Evolutionary conservation across 257 asterid species (phyloP).

Genomic region (Solanum gandarillasii): DNA sequence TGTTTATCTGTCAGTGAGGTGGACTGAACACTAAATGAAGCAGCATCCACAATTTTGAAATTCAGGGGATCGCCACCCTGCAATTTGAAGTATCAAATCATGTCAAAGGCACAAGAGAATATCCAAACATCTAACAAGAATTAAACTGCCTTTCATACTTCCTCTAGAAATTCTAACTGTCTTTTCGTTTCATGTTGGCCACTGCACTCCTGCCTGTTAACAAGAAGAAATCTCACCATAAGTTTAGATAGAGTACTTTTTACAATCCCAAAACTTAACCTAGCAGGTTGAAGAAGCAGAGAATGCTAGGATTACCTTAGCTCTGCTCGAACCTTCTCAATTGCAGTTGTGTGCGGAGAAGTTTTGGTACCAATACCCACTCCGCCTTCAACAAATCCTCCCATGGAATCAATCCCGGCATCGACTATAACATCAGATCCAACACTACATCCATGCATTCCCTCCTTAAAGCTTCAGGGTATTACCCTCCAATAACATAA

Average conservation of each 20-base stretch:
- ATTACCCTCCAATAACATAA: slow-evolving; percentile 30
- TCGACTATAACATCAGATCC: slow-evolving; percentile 61
- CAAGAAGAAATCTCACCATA: slow-evolving; percentile 6
- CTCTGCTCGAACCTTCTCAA: slow-evolving; percentile 77
- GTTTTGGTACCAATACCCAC: slow-evolving; percentile 50
- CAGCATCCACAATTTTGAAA: slow-evolving; percentile 42
- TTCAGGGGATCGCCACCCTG: slow-evolving; percentile 97
- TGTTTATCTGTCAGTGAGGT: slow-evolving; percentile 63
- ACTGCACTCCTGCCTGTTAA: slow-evolving; percentile 71
- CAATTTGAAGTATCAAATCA: slow-evolving; percentile 13
- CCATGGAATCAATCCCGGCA: slow-evolving; percentile 95
- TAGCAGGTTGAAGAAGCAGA: slow-evolving; percentile 1
- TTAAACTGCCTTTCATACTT: slow-evolving; percentile 36
- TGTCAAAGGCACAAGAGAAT: slow-evolving; percentile 9
- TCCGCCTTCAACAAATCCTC: slow-evolving; percentile 82
- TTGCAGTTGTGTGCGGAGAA: slow-evolving; percentile 53
- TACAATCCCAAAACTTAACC: not conserved
- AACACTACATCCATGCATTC: slow-evolving; percentile 71
- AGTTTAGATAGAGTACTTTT: not conserved
- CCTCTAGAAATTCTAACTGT: slow-evolving; percentile 82
- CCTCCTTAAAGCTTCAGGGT: slow-evolving; percentile 30
- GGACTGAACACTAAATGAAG: slow-evolving; percentile 68
- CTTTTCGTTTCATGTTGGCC: slow-evolving; percentile 60
- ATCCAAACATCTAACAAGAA: slow-evolving; percentile 4
- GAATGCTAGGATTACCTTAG: slow-evolving; percentile 45